Conservation (phyloP, 495 filamentous ascomycete species). For the Penicillium riverlandense region DNA sequence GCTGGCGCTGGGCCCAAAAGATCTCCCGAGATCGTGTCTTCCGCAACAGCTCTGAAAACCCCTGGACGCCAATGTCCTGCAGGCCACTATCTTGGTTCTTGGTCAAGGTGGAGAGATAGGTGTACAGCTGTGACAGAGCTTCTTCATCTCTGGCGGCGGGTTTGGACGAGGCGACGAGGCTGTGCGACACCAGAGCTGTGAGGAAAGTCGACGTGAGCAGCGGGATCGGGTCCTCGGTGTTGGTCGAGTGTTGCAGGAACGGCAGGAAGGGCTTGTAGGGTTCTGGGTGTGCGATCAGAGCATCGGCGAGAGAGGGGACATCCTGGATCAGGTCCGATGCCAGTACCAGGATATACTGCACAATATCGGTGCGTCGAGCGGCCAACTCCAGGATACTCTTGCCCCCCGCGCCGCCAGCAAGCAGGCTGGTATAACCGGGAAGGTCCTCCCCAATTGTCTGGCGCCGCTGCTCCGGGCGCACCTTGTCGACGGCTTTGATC, state of each 20-base stretch:
- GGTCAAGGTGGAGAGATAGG: slow-evolving; percentile 71
- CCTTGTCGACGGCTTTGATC: slow-evolving; percentile 97
- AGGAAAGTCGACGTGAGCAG: slow-evolving; percentile 86
- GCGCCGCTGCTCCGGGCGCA: slow-evolving; percentile 78
- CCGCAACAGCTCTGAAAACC: slow-evolving; percentile 81
- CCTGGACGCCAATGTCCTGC: slow-evolving; percentile 91
- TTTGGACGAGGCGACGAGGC: slow-evolving; percentile 51
- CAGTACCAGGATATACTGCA: slow-evolving; percentile 91
- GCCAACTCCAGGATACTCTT: slow-evolving; percentile 78
- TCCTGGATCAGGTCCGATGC: slow-evolving; percentile 80
- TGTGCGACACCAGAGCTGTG: slow-evolving; percentile 68
- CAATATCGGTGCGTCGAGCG: slow-evolving; percentile 71
- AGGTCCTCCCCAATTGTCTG: slow-evolving; percentile 74
- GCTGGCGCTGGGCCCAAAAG: slow-evolving; percentile 81
- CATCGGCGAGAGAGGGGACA: slow-evolving; percentile 66
- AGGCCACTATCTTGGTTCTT: slow-evolving; percentile 79
- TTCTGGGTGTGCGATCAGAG: slow-evolving; percentile 65
- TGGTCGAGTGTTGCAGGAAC: slow-evolving; percentile 71
- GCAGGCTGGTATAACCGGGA: slow-evolving; percentile 65
- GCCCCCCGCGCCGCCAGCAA: slow-evolving; percentile 64
- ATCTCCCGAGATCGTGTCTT: slow-evolving; percentile 65
- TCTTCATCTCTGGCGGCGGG: slow-evolving; percentile 52
- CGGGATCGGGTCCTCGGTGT: slow-evolving; percentile 78
- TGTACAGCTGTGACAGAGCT: slow-evolving; percentile 79
- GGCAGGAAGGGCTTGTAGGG: slow-evolving; percentile 83